These are phyloP conservation scores for Talaromyces sp. DNA, from an alignment of 2,329 filamentous ascomycete genomes.

Conservation along the genomic window DNA sequence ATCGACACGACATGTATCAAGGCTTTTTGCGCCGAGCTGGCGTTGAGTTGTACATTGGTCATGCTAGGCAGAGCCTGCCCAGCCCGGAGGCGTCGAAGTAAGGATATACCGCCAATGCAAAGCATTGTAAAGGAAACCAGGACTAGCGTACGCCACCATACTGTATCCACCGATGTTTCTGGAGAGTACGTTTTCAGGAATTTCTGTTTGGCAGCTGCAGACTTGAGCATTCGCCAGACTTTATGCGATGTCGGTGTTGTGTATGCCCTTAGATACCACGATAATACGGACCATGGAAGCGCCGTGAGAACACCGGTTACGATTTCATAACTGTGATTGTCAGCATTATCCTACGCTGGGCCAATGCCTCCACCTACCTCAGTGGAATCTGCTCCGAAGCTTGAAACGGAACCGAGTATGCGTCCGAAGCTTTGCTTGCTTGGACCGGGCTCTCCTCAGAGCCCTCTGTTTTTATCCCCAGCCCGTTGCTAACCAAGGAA, in stretches of 20 bases:
- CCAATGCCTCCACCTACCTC: conserved; percentile 1
- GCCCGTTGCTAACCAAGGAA: not conserved
- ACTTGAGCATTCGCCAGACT: conserved; percentile 9
- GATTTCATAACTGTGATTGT: conserved; percentile 38
- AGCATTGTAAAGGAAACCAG: conserved; percentile 28
- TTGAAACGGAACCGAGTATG: conserved; percentile 8
- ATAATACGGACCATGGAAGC: conserved; percentile 31
- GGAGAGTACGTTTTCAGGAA: conserved; percentile 8
- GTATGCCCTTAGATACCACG: conserved; percentile 29
- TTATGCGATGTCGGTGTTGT: conserved; percentile 14
- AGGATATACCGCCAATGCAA: conserved; percentile 23
- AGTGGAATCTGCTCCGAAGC: conserved; percentile 5
- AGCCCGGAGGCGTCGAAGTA: conserved; percentile 16
- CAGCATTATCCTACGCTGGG: conserved; percentile 9
- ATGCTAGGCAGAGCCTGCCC: conserved; percentile 6
- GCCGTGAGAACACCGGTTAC: conserved; percentile 43
- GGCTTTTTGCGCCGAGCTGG: conserved; percentile 15
- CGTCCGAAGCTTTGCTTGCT: conserved; percentile 7
- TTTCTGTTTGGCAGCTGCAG: conserved; percentile 10
- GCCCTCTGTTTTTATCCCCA: not conserved
- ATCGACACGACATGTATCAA: conserved; percentile 35
- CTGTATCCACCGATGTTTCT: conserved; percentile 15
- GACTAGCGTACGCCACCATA: conserved; percentile 18
- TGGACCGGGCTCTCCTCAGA: not conserved
- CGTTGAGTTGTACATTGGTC: conserved; percentile 11